Base-by-base conservation (phyloP, 2,329 filamentous ascomycete genomes). In the Xylariomycetidae sp. region DNA sequence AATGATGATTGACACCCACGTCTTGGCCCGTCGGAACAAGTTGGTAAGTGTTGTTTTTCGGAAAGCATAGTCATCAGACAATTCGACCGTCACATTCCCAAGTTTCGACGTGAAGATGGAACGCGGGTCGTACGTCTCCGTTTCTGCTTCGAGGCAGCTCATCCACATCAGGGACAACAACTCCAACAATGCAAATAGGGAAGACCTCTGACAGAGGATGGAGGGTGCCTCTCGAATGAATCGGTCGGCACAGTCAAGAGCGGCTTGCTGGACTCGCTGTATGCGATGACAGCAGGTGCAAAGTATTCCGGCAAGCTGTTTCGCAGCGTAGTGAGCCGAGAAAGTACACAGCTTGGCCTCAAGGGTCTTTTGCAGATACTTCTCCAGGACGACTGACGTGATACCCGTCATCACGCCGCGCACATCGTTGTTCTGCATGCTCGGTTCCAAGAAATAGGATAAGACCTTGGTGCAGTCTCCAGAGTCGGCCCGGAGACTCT, bases 151-250 rank as follows among this genome's bases (percentile, higher is more conserved):
- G 12, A 98, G 68, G 54, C 92, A 98, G 52, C 88, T 90, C 29
- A 79, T 78, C 90, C 90, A 98, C 82, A 98, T 88, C 18, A 98
- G 74, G 4, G 87, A 90, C 13, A 98, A 67, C 4, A 98, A 73
- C 57, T 98, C 93, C 8, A 98, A 69, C 12, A 99, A 69, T 2
- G 90, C 88, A 61, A 96, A 98, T 0, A 99, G 68, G 1, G 93
- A 94, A 6, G 82, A 80, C 46, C 85, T 84, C 52, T 95, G 85
- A 53, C 90, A 96, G 12, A 99, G 69, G 3, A 86, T 83, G 4
- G 92, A 95, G 1, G 92, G 92, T 5, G 94, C 81, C 42, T 86
- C 79, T 10, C 68, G 72, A 41, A 98, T 82, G 38, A 98, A 88
- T 37, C 82, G 82, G 55, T 95, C 86, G 0, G 90, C 90, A 46